Evolutionary conservation across 1,139 yeast genomes (phyloP).

Genomic region (Hansenula sp.): DNA sequence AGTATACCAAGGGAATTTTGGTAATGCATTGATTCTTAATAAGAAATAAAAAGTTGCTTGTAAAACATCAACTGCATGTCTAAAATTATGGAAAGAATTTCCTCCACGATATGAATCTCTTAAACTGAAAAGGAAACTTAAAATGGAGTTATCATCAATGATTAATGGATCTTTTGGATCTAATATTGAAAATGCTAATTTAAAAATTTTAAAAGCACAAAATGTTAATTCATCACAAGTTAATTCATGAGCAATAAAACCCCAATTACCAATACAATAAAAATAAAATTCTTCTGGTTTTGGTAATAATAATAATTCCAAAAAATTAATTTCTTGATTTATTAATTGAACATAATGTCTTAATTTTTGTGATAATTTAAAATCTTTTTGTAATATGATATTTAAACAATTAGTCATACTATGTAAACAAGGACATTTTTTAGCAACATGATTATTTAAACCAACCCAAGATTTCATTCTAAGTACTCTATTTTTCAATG

Average conservation of each 20-base stretch:
- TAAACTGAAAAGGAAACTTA: conserved; percentile 56
- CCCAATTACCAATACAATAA: conserved; percentile 34
- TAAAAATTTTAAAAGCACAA: conserved; percentile 55
- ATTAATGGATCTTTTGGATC: conserved; percentile 21
- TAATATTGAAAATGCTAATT: conserved; percentile 39
- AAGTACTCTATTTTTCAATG: conserved; percentile 37
- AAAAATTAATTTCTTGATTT: conserved; percentile 38
- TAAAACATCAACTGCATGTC: conserved; percentile 93
- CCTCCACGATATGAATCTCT: conserved; percentile 78
- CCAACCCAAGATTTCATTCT: conserved; percentile 60
- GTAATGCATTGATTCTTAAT: conserved; percentile 38
- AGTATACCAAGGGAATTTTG: conserved; percentile 17
- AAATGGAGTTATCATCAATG: conserved; percentile 40
- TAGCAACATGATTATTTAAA: conserved; percentile 28
- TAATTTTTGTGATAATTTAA: conserved; percentile 14
- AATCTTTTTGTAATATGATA: conserved; percentile 22
- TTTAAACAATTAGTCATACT: conserved; percentile 26
- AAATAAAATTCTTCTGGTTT: conserved; percentile 21
- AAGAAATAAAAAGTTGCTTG: conserved; percentile 80
- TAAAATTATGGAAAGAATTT: conserved; percentile 89
- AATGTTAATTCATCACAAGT: conserved; percentile 63
- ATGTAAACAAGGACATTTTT: conserved; percentile 24
- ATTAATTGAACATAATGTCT: conserved; percentile 24
- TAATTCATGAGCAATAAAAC: conserved; percentile 67
- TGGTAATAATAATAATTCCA: conserved; percentile 24